Evolutionary conservation across 2,329 filamentous ascomycete species (phyloP).

Genomic region (Diaporthe sp.): DNA sequence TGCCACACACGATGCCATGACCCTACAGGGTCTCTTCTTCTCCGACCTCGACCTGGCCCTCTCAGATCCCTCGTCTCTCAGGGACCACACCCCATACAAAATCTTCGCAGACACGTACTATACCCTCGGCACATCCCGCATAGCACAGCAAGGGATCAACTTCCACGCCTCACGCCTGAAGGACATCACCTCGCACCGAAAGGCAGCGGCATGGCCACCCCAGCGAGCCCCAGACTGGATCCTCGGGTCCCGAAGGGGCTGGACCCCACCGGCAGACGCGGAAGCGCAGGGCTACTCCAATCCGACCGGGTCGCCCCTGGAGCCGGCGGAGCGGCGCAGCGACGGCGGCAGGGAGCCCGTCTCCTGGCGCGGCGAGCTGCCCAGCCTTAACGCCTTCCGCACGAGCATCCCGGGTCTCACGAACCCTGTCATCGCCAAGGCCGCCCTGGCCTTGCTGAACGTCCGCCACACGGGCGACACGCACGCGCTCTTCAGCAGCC

Average conservation of each 20-base stretch:
- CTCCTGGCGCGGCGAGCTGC: constrained; percentile 5
- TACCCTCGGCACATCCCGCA: neutral
- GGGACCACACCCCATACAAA: constrained; percentile 1
- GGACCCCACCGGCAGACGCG: neutral
- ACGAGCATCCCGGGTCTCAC: neutral
- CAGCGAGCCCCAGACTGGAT: constrained; percentile 8
- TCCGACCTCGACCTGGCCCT: neutral
- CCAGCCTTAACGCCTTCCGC: constrained; percentile 8
- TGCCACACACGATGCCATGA: constrained; percentile 2
- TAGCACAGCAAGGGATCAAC: neutral
- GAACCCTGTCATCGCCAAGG: constrained; percentile 1
- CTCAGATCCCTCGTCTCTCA: neutral
- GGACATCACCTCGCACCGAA: neutral
- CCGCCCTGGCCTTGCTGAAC: neutral
- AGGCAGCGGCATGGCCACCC: constrained; percentile 7
- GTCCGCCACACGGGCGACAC: neutral
- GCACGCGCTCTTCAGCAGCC: constrained; percentile 17
- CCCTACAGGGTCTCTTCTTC: neutral
- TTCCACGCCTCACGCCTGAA: neutral
- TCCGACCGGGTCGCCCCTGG: neutral
- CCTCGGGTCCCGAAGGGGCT: neutral
- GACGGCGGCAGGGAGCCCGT: neutral
- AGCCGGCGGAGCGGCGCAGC: neutral
- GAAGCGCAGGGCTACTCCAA: neutral
- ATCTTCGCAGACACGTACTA: constrained; percentile 25